Base-by-base conservation (phyloP, 345 rosid genomes). In the Acer yangbiense region DNA sequence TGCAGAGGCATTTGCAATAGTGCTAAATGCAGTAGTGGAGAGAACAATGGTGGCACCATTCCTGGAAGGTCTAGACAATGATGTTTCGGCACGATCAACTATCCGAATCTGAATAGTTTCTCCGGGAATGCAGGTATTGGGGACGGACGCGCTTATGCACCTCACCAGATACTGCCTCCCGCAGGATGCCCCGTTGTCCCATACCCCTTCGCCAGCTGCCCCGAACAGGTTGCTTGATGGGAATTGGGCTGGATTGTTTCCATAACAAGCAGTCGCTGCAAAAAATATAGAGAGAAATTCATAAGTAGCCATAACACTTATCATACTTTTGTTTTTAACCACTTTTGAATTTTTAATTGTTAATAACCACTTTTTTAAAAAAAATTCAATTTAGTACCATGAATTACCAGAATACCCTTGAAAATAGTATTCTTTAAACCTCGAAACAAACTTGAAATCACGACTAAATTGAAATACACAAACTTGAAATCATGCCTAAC, bases 161-260 rank as follows among this genome's bases (percentile, higher is more conserved):
- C 90, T 68, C 9, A 91, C 88, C 77, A 78, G 17, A 65, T 91
- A 91, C 25, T 76, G 83, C 75, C 91, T 76, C 69, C 93, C 91
- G 3, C 95, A 91, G 4, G 88, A 74, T 0, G 93, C 91, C 0
- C 95, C 95, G 13, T 87, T 88, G 78, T 89, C 92, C 95, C 93
- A 91, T 72, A 91, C 48, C 68, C 90, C 90, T 9, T 87, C 92
- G 0, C 93, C 89, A 1, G 89, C 93, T 0, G 90, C 89, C 13
- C 82, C 95, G 14, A 91, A 91, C 50, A 84, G 60, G 72, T 84
- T 84, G 85, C 66, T 82, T 4, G 89, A 29, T 2, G 95, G 95
- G n/a, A 88, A 88, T 52, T 83, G 83, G 0, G 88, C 66, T 4
- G 25, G 25, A 7, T 87, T 84, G 4, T 48, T 52, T 14, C 95